A percentile compares a stretch with the other conserved stretches of the same genome.
phyloP scores from a whole-genome alignment of 345 rosid genomes.

The Hirschfeldia incana region DNA sequence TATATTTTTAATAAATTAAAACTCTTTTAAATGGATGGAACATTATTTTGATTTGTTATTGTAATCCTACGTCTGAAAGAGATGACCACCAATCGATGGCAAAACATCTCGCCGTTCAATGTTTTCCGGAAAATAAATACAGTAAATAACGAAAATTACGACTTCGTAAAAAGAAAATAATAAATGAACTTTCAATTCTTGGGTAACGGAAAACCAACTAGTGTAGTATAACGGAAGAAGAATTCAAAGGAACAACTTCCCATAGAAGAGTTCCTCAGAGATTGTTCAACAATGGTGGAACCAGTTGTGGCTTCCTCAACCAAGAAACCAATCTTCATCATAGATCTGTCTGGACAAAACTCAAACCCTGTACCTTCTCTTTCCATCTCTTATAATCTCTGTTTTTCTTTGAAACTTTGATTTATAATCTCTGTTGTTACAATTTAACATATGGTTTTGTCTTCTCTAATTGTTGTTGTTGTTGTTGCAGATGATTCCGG shows the following conservation, averaged over 20 bases:
- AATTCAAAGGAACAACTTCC: neutral
- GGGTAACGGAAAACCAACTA: neutral
- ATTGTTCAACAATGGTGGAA: constrained; percentile 17
- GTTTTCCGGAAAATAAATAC: neutral
- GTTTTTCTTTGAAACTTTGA: too few relatives aligned
- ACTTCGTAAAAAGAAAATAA: neutral
- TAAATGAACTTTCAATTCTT: neutral
- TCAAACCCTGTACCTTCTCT: constrained; percentile 27
- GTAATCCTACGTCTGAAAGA: neutral
- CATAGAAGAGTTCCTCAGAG: neutral
- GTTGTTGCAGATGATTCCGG: constrained; percentile 30
- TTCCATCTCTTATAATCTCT: neutral
- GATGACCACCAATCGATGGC: neutral
- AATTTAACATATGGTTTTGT: neutral
- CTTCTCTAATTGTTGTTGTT: neutral
- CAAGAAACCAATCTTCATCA: constrained; percentile 17
- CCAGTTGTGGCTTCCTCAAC: neutral
- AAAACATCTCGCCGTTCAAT: neutral
- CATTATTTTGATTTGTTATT: too few relatives aligned
- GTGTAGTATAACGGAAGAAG: neutral
- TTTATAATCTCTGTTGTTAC: neutral
- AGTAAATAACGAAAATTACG: neutral
- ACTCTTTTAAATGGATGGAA: too few relatives aligned
- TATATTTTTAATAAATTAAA: too few relatives aligned
- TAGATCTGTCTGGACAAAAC: constrained; percentile 20